Evolutionary conservation across 805 yeast species (phyloP), one percentile per base, ranked within the genome.

Genomic region (Hanseniaspora singularis): DNA sequence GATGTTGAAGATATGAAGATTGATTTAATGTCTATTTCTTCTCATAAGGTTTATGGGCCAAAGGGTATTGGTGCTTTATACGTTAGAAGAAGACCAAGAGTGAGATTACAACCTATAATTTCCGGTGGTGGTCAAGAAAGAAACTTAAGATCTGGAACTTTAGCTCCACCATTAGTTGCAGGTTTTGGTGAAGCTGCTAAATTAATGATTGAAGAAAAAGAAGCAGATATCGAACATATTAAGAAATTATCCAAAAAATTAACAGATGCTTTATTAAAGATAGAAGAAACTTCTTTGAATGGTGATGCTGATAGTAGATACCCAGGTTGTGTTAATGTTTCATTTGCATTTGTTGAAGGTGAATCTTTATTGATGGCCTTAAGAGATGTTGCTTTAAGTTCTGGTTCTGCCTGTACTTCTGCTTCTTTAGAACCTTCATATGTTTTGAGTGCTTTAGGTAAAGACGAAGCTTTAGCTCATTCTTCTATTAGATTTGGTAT

Each of bases 51-150:
- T 52, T 92, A 92, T 65, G 98, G 98, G 5, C 98, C 98, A 55
- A 92, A 81, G 76, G 98, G 98, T 52, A 76, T 87, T 51, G 98
- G 98, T 58, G 98, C 98, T 9, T 71, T 88, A 55, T 92, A 74
- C 60, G 89, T 92, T 33, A 79, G 98, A 68, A 83, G 98, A 73
- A 81, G 98, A 66, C 98, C 98, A 52, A 80, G 98, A 67, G 98
- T 92, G 41, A 82, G 98, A 73, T 63, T 92, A 51, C 96, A 88
- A 53, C 96, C 98, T 19, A 70, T 92, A 47, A 83, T 92, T 55
- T 81, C 87, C 51, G 98, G 98, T 54, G 98, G 98, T 67, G 98
- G 98, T 45, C 98, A 92, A 69, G 98, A 92, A 69, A 81, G 98
- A 70, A 98, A 98, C 50, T 71, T 92, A 58, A 76, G 98, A 67